Conservation (phyloP, 2,329 filamentous ascomycete species). For the Hypoxylon sp. region DNA sequence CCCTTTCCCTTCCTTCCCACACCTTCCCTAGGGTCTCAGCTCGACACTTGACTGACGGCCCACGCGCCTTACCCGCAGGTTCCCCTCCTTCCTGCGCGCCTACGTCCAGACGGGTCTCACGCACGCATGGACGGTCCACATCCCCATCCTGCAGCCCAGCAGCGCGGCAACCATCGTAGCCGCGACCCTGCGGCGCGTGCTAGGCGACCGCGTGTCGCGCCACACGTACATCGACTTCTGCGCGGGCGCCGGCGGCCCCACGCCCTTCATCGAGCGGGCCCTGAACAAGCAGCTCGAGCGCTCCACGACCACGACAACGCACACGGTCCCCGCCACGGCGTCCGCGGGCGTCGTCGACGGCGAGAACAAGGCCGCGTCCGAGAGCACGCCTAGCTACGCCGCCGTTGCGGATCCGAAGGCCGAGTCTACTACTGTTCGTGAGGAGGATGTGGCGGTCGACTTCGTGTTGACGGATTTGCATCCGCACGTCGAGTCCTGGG, state of each 20-base stretch:
- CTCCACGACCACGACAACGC: conserved; percentile 17
- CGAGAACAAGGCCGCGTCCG: conserved; percentile 13
- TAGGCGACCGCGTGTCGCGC: conserved; percentile 62
- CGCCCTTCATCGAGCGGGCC: conserved; percentile 72
- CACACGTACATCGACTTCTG: conserved; percentile 83
- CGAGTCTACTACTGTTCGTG: conserved; percentile 7
- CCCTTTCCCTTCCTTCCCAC: no score
- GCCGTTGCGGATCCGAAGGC: conserved; percentile 27
- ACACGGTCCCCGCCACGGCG: conserved; percentile 7
- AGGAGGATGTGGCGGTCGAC: conserved; percentile 56
- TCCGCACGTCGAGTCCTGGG: conserved; percentile 74
- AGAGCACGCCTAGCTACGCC: conserved; percentile 51
- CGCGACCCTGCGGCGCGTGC: conserved; percentile 65
- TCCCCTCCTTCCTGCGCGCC: conserved; percentile 74
- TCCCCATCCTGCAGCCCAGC: conserved; percentile 70
- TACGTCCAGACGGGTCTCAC: conserved; percentile 76
- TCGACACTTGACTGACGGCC: background rate
- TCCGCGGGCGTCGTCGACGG: conserved; percentile 26
- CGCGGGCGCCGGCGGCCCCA: conserved; percentile 80
- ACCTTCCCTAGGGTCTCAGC: background rate
- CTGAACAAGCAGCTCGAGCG: conserved; percentile 65
- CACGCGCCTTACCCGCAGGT: conserved; percentile 62
- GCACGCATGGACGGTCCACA: conserved; percentile 71
- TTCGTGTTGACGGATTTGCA: conserved; percentile 78
- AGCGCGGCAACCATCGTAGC: conserved; percentile 75